Conservation (phyloP, 1,139 yeast species). For the Suhomyces choctaworum region DNA sequence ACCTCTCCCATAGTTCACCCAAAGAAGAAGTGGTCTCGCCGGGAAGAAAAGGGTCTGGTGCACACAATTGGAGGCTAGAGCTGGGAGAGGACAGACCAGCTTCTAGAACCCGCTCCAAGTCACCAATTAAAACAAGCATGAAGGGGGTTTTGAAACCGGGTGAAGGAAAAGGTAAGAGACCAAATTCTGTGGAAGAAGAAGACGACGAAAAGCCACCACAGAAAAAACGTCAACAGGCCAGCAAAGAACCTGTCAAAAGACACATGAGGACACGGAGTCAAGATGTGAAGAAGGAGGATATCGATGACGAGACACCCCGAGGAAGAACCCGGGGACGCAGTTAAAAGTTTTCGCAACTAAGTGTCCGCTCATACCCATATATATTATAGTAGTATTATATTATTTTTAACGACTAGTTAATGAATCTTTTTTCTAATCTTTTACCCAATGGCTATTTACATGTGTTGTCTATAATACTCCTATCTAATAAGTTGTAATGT, state of each 20-base stretch:
- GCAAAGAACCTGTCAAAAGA: not conserved
- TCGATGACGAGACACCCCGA: slow-evolving; percentile 2
- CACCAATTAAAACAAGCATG: slow-evolving; percentile 40
- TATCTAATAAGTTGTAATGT: not conserved
- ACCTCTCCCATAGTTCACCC: slow-evolving; percentile 8
- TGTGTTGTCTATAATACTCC: no score
- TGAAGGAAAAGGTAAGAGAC: slow-evolving; percentile 17
- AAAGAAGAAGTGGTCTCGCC: slow-evolving; percentile 4
- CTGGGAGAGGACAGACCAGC: slow-evolving; percentile 33
- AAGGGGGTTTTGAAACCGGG: slow-evolving; percentile 28
- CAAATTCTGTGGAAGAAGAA: slow-evolving; percentile 11
- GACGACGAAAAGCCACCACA: slow-evolving; percentile 13
- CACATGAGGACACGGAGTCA: not conserved
- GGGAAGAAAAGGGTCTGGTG: slow-evolving; percentile 11
- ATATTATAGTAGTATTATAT: no score
- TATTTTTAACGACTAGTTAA: no score
- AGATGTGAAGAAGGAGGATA: not conserved
- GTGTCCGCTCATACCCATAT: no score
- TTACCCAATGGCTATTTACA: no score
- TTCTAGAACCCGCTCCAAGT: slow-evolving; percentile 42
- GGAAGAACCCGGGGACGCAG: slow-evolving; percentile 7
- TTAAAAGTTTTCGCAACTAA: no score
- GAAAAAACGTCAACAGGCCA: slow-evolving; percentile 7
- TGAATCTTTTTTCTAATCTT: no score
- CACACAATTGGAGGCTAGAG: slow-evolving; percentile 11